Evolutionary conservation across 129 eudicot genomes (phyloP).

Genomic region (Cynara cardunculus): DNA sequence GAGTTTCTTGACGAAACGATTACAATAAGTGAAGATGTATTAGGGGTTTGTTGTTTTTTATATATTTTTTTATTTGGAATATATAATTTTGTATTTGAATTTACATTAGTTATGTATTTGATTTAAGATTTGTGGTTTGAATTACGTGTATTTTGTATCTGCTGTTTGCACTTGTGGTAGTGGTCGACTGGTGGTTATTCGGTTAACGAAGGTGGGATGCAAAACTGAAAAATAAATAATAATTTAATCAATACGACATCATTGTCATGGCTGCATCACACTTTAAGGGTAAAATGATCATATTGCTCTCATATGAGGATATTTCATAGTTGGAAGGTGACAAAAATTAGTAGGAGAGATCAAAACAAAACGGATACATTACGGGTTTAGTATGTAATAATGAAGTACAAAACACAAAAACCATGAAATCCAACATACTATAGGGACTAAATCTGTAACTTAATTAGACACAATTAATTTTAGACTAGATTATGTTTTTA

Average conservation of each 20-base stretch:
- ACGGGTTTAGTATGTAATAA: background rate
- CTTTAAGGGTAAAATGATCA: background rate
- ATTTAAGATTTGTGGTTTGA: background rate
- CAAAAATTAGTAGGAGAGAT: background rate
- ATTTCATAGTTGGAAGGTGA: background rate
- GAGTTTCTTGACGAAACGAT: slow-evolving; percentile 23
- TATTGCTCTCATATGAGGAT: background rate
- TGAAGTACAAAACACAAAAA: too few relatives aligned
- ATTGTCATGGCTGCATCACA: background rate
- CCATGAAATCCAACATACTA: background rate
- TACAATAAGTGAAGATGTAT: slow-evolving; percentile 8
- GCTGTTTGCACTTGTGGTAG: too few relatives aligned
- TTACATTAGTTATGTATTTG: background rate
- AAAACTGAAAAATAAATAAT: too few relatives aligned
- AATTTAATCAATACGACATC: background rate
- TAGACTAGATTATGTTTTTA: too few relatives aligned
- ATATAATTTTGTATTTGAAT: background rate
- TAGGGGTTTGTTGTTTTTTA: background rate
- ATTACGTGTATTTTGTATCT: too few relatives aligned
- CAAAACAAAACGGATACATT: background rate
- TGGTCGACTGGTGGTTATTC: background rate
- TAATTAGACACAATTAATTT: too few relatives aligned
- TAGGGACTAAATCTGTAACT: background rate
- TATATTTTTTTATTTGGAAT: too few relatives aligned
- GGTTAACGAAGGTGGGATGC: background rate